Evolutionary conservation across 257 asterid species (phyloP).

Genomic region (Nicotiana otophora): DNA sequence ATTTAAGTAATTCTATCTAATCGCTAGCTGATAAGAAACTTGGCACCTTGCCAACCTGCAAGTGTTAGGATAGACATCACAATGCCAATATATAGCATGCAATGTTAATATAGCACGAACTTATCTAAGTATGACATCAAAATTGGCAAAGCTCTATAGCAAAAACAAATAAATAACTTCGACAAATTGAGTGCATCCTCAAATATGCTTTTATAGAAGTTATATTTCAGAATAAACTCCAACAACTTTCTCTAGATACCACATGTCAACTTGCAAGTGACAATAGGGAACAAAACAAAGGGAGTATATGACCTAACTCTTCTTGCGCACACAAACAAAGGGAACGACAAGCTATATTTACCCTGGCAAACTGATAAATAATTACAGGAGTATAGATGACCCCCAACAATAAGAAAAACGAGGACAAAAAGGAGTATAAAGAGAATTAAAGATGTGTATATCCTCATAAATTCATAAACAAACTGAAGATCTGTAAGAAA

Average conservation of each 20-base stretch:
- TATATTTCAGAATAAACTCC: neutral
- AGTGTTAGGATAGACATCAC: too few species aligned
- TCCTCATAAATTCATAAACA: neutral
- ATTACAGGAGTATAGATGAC: neutral
- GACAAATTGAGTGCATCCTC: too few species aligned
- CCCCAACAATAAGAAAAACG: neutral
- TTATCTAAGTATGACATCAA: too few species aligned
- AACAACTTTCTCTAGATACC: neutral
- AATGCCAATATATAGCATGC: too few species aligned
- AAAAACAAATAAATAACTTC: too few species aligned
- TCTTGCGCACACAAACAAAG: neutral
- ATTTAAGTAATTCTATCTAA: too few species aligned
- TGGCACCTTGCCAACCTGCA: too few species aligned
- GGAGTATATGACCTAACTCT: neutral
- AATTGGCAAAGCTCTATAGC: too few species aligned
- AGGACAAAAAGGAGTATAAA: neutral
- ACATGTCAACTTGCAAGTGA: neutral
- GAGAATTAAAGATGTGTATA: neutral
- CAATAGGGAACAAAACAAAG: neutral
- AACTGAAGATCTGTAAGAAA: neutral
- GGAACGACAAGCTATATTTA: neutral
- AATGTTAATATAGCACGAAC: too few species aligned
- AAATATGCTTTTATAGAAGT: neutral
- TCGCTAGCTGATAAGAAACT: too few species aligned
- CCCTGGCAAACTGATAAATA: neutral